phyloP scores from a whole-genome alignment of 495 filamentous ascomycete genomes.

The Pseudevernia furfuracea region DNA sequence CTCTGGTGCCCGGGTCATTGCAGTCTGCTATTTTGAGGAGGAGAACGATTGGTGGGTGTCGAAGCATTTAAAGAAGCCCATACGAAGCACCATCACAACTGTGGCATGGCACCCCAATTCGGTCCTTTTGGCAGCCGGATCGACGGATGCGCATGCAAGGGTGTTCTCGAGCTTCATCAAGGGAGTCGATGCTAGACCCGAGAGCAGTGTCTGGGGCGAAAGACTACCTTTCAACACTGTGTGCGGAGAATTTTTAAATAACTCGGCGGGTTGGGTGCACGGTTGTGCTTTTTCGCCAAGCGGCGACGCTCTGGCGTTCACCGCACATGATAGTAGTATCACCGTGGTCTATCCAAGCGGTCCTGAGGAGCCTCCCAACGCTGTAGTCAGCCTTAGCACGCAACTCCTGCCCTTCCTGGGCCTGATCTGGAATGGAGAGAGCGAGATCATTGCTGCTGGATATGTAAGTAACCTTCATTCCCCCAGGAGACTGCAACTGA shows the following conservation, averaged over 20 bases:
- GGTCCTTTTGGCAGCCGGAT: constrained; percentile 86
- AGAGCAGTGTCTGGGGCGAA: constrained; percentile 89
- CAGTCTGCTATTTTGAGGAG: constrained; percentile 97
- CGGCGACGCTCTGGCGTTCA: constrained; percentile 84
- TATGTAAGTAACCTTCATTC: constrained; percentile 46
- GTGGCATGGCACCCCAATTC: constrained; percentile 96
- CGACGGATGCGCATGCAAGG: constrained; percentile 92
- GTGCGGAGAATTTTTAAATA: constrained; percentile 91
- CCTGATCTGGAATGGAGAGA: constrained; percentile 85
- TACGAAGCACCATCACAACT: constrained; percentile 89
- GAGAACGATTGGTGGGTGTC: constrained; percentile 99
- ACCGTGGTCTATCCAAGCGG: constrained; percentile 93
- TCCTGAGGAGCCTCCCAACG: constrained; percentile 81
- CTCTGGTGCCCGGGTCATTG: constrained; percentile 88
- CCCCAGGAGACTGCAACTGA: constrained; percentile 4
- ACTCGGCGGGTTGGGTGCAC: constrained; percentile 94
- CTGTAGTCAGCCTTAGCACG: constrained; percentile 79
- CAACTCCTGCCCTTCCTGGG: constrained; percentile 86
- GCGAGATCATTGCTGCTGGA: constrained; percentile 90
- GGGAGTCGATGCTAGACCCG: constrained; percentile 79
- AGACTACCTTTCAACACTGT: constrained; percentile 94
- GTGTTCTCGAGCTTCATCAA: constrained; percentile 96
- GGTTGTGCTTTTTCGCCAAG: constrained; percentile 83
- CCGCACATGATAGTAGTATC: constrained; percentile 88
- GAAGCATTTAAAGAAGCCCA: constrained; percentile 97